Conservation (phyloP, 225 moss, liverwort and hornwort species). For the Antitrichia curtipendula region DNA sequence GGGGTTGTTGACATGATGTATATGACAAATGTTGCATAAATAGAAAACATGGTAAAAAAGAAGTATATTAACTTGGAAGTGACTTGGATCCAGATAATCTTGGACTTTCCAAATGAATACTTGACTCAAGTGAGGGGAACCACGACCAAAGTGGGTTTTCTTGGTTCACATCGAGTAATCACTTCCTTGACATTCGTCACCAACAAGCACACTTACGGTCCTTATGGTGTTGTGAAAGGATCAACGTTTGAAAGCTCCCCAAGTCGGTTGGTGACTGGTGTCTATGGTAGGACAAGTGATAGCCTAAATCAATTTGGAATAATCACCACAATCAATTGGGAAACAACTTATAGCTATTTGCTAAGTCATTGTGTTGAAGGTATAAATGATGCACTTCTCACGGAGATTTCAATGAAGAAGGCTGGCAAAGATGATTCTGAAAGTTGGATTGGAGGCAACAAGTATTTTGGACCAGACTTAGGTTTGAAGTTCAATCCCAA, state of each 20-base stretch:
- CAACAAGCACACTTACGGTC: not conserved
- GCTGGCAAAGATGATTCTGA: rapidly evolving
- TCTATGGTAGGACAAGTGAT: not conserved
- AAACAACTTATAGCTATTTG: not conserved
- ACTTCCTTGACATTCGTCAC: not conserved
- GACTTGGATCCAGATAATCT: not conserved
- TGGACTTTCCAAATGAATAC: not conserved
- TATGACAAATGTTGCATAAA: no score
- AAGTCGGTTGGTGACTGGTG: not conserved
- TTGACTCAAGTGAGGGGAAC: not conserved
- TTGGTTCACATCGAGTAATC: not conserved
- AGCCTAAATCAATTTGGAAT: not conserved
- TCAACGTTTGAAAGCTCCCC: not conserved
- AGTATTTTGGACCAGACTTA: rapidly evolving
- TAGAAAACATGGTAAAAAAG: no score
- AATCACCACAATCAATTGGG: rapidly evolving
- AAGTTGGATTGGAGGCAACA: rapidly evolving
- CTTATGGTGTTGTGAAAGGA: not conserved
- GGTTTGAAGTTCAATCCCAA: rapidly evolving
- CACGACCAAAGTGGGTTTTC: not conserved
- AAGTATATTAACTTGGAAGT: no score
- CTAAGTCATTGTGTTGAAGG: rapidly evolving
- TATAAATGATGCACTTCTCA: rapidly evolving
- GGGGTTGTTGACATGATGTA: no score
- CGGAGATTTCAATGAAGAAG: rapidly evolving